A percentile compares a stretch with the other conserved stretches of the same genome.
Conservation (phyloP, 768 basidiomycete species). For the Roridomyces roridus region DNA sequence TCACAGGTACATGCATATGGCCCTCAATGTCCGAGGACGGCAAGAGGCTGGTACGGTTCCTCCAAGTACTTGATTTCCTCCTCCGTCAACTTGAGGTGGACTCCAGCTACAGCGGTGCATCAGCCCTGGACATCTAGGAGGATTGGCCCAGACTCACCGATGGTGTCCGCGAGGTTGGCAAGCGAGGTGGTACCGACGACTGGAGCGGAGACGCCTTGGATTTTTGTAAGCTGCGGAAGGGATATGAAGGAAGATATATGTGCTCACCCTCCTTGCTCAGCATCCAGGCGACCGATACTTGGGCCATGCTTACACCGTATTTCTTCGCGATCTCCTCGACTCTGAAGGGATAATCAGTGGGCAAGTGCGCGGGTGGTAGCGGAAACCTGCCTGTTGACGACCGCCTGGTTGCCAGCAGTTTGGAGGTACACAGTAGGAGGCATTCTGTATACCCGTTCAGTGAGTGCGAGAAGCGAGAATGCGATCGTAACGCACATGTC, state of each 20-base stretch:
- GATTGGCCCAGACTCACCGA: slow-evolving; percentile 38
- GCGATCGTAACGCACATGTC: slow-evolving; percentile 37
- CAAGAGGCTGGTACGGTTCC: slow-evolving; percentile 10
- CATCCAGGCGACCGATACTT: slow-evolving; percentile 61
- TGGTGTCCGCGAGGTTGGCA: slow-evolving; percentile 55
- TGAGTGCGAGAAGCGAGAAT: neutral
- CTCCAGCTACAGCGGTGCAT: neutral
- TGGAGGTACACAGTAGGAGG: slow-evolving; percentile 12
- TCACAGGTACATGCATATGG: no score
- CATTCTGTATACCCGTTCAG: slow-evolving; percentile 3
- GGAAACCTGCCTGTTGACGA: slow-evolving; percentile 7
- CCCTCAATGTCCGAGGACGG: slow-evolving; percentile 3
- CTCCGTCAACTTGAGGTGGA: slow-evolving; percentile 12
- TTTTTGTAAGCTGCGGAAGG: no score
- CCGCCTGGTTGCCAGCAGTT: slow-evolving; percentile 17
- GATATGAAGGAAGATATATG: neutral
- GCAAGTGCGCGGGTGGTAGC: neutral
- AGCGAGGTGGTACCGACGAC: slow-evolving; percentile 61
- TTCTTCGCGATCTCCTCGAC: slow-evolving; percentile 63
- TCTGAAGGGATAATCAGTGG: slow-evolving; percentile 29
- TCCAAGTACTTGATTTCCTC: slow-evolving; percentile 14
- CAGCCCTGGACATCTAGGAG: neutral
- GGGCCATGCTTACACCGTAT: slow-evolving; percentile 60
- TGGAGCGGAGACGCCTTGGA: slow-evolving; percentile 56
- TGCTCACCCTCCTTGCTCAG: slow-evolving; percentile 38